These are phyloP conservation scores for Aspergillus sp. DNA, from an alignment of 2,329 filamentous ascomycete genomes.

Conservation along the genomic window DNA sequence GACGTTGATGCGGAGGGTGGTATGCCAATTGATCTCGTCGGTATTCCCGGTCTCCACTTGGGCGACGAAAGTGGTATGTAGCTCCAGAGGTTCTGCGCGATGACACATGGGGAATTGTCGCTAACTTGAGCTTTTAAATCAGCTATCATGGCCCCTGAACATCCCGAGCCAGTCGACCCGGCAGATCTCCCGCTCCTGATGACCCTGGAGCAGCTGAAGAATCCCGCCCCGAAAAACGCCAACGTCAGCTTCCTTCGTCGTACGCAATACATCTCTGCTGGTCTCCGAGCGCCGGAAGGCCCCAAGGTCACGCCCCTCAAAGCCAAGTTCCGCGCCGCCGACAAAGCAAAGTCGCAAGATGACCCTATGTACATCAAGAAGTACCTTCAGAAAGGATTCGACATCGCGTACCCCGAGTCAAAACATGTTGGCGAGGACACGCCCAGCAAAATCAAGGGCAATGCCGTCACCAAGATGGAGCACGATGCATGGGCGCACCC, in stretches of 20 bases:
- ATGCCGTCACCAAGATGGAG: slow-evolving; percentile 54
- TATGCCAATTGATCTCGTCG: slow-evolving; percentile 94
- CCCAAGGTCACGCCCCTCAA: slow-evolving; percentile 25
- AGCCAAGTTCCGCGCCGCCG: slow-evolving; percentile 23
- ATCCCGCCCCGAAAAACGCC: slow-evolving; percentile 71
- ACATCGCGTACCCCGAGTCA: slow-evolving; percentile 62
- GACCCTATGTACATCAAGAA: slow-evolving; percentile 62
- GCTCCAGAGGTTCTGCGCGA: not conserved
- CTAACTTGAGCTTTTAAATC: slow-evolving; percentile 15
- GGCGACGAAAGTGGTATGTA: slow-evolving; percentile 84
- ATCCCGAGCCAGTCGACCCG: slow-evolving; percentile 71
- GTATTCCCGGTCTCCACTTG: slow-evolving; percentile 91
- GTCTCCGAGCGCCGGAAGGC: slow-evolving; percentile 33
- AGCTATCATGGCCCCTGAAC: slow-evolving; percentile 80
- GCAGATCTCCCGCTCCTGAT: slow-evolving; percentile 81
- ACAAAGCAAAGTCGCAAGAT: slow-evolving; percentile 46
- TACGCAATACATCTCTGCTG: slow-evolving; percentile 79
- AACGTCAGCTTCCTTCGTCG: slow-evolving; percentile 91
- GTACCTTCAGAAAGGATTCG: slow-evolving; percentile 62
- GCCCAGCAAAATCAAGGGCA: slow-evolving; percentile 52
- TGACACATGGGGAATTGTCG: slow-evolving; percentile 13
- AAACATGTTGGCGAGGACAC: slow-evolving; percentile 59
- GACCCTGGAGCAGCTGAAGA: slow-evolving; percentile 79
- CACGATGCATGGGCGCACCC: slow-evolving; percentile 60
- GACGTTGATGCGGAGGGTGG: slow-evolving; percentile 97